phyloP scores from a whole-genome alignment of 345 rosid genomes.

The Firmiana major region DNA sequence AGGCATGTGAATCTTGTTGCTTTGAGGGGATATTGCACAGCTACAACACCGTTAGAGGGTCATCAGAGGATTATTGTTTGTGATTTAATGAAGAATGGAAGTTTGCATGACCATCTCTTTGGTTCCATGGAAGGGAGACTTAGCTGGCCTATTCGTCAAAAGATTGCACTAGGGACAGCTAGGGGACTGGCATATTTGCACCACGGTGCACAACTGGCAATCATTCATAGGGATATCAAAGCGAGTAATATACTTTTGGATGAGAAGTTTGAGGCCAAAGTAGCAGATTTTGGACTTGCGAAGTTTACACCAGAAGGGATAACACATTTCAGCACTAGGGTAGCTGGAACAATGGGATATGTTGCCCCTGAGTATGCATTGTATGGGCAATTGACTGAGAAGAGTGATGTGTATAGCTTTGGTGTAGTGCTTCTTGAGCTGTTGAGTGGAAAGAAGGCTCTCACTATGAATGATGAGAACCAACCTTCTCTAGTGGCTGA shows the following conservation, averaged over 20 bases:
- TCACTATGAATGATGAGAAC: constrained; percentile 40
- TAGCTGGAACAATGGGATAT: constrained; percentile 95
- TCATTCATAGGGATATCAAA: constrained; percentile 87
- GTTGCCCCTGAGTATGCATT: constrained; percentile 95
- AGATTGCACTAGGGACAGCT: constrained; percentile 80
- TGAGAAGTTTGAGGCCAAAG: constrained; percentile 73
- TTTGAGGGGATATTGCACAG: constrained; percentile 78
- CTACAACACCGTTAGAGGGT: constrained; percentile 75
- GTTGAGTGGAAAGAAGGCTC: constrained; percentile 78
- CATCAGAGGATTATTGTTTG: constrained; percentile 96
- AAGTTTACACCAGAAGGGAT: constrained; percentile 77
- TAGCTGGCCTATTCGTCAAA: constrained; percentile 77
- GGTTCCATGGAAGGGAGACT: constrained; percentile 47
- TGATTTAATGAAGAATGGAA: constrained; percentile 77
- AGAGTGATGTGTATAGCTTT: constrained; percentile 88
- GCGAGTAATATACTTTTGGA: constrained; percentile 88
- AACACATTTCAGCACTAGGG: constrained; percentile 88
- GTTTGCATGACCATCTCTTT: constrained; percentile 76
- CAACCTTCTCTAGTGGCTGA: constrained; percentile 71
- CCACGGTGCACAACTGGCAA: constrained; percentile 69
- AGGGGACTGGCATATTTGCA: constrained; percentile 87
- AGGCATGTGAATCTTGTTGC: constrained; percentile 84
- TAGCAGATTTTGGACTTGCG: constrained; percentile 88
- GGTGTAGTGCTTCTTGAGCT: constrained; percentile 92
- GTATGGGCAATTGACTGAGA: constrained; percentile 81